Evolutionary conservation across 2,329 filamentous ascomycete species (phyloP).

Genomic region (Aspergillus sp.): DNA sequence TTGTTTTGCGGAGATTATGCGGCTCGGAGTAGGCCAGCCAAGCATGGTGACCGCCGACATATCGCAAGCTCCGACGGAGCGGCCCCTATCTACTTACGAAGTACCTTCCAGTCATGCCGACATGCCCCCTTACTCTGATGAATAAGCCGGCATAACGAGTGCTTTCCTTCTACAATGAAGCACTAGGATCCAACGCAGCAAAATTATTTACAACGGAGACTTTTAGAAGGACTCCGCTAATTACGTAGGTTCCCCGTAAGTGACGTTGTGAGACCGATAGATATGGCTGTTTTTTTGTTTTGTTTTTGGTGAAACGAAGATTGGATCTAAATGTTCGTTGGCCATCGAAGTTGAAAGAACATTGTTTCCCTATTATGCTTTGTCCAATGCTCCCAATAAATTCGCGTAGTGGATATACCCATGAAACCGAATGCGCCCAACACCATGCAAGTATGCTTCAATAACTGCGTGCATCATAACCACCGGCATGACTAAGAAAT

Average conservation of each 20-base stretch:
- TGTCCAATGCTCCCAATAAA: constrained; percentile 9
- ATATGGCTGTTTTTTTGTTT: too few relatives aligned
- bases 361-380: background rate
- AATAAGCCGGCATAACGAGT: too few relatives aligned
- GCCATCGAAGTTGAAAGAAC: background rate
- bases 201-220: too few relatives aligned
- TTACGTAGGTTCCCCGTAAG: too few relatives aligned
- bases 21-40: background rate
- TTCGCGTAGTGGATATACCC: constrained; percentile 8
- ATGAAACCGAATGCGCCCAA: constrained; percentile 20
- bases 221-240: too few relatives aligned
- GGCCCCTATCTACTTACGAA: background rate
- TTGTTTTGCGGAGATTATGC: background rate
- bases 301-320: background rate
- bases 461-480: constrained; percentile 20
- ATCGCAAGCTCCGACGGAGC: background rate
- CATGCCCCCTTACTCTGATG: too few relatives aligned
- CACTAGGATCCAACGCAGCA: too few relatives aligned
- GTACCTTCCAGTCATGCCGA: background rate
- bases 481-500: constrained; percentile 12
- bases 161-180: too few relatives aligned
- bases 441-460: constrained; percentile 22
- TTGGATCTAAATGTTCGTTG: background rate
- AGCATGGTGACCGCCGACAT: background rate
- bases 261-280: too few relatives aligned